A percentile compares a stretch with the other conserved stretches of the same genome.
phyloP scores from a whole-genome alignment of 371 early-diverging fungal genomes.

The Mortierella sp. region DNA sequence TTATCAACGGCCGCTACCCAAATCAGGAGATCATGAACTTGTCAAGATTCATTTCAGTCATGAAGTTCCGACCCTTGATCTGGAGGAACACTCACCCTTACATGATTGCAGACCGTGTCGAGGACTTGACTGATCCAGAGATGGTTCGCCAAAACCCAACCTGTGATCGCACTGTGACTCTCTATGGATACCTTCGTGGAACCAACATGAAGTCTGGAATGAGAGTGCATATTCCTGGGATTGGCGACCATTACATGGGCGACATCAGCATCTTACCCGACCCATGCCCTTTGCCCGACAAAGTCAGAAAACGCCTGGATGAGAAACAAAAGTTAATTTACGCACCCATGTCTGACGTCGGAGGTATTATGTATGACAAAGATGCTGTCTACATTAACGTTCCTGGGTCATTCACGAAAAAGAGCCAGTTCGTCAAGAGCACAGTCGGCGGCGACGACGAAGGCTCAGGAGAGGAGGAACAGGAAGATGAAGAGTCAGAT shows the following conservation, averaged over 20 bases:
- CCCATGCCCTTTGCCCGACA: conserved; percentile 96
- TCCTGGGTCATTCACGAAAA: conserved; percentile 85
- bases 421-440: conserved; percentile 58
- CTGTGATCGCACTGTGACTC: conserved; percentile 90
- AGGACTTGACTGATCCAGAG: conserved; percentile 96
- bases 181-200: conserved; percentile 96
- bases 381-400: conserved; percentile 98
- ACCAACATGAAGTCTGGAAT: conserved; percentile 87
- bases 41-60: conserved; percentile 96
- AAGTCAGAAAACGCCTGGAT: conserved; percentile 87
- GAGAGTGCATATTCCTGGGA: conserved; percentile 96
- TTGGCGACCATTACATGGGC: conserved; percentile 87
- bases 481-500: conserved; percentile 42
- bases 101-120: conserved; percentile 94
- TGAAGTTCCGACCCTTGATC: conserved; percentile 97
- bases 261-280: conserved; percentile 86
- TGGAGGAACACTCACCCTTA: conserved; percentile 98
- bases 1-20: conserved; percentile 93
- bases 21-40: conserved; percentile 94
- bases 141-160: conserved; percentile 82
- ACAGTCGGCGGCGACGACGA: conserved; percentile 54
- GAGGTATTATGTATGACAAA: conserved; percentile 98
- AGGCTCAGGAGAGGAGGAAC: conserved; percentile 54
- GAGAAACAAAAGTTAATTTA: conserved; percentile 96
- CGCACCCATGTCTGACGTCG: conserved; percentile 98